phyloP scores from a whole-genome alignment of 768 basidiomycete species.

The Hygrocybe coccinea region DNA sequence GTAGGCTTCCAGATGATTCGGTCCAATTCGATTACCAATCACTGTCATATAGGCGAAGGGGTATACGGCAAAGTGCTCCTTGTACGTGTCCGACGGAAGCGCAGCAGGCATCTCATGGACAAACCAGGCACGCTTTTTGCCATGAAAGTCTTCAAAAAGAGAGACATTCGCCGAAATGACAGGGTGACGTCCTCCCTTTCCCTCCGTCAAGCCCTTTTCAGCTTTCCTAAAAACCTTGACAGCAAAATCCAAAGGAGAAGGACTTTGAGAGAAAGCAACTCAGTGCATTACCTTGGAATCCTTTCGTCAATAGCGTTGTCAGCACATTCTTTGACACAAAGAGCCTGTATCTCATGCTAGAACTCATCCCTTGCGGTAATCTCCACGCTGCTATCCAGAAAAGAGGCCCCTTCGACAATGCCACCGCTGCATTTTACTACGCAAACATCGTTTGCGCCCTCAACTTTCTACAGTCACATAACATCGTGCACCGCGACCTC shows the following conservation, averaged over 20 bases:
- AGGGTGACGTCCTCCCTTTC: conserved; percentile 17
- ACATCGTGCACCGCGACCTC: conserved; percentile 51
- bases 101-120: conserved; percentile 26
- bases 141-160: conserved; percentile 41
- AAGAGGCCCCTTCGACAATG: conserved; percentile 28
- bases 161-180: conserved; percentile 29
- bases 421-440: conserved; percentile 46
- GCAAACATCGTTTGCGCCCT: conserved; percentile 50
- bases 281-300: conserved; percentile 44
- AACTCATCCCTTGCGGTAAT: conserved; percentile 44
- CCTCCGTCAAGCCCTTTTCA: neutral
- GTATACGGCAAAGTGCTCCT: conserved; percentile 40
- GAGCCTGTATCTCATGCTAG: conserved; percentile 49
- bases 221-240: neutral
- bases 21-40: conserved; percentile 7
- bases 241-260: conserved; percentile 26
- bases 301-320: conserved; percentile 47
- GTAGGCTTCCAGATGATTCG: conserved; percentile 18
- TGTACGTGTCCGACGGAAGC: conserved; percentile 29
- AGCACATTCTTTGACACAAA: conserved; percentile 41
- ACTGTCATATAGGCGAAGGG: conserved; percentile 34
- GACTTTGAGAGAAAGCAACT: conserved; percentile 42
- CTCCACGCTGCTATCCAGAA: conserved; percentile 36
- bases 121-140: conserved; percentile 39
- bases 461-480: conserved; percentile 40